phyloP scores from a whole-genome alignment of 345 rosid genomes.

The Melaleuca alternifolia region DNA sequence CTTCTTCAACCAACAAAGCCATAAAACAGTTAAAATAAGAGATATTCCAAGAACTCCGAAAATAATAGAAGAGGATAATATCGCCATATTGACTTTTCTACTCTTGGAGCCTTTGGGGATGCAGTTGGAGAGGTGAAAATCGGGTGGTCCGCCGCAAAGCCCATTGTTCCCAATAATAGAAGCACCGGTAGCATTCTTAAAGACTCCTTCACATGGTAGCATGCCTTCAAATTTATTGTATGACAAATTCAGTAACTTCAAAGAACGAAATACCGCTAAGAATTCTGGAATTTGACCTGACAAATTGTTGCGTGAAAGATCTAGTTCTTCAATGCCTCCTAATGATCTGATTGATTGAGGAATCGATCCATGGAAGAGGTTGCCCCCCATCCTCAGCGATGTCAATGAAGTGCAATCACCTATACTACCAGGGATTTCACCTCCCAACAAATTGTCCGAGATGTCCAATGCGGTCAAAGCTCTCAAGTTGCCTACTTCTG shows the following conservation, averaged over 20 bases:
- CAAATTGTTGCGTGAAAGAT: not conserved
- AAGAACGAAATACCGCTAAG: not conserved
- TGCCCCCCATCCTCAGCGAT: not conserved
- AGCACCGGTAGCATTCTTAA: not conserved
- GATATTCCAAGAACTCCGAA: not conserved
- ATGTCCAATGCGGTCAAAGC: not conserved
- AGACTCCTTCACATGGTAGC: not conserved
- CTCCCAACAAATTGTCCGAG: not conserved
- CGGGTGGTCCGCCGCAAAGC: fast-evolving
- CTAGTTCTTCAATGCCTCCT: not conserved
- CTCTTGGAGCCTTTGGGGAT: not conserved
- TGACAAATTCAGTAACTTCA: not conserved
- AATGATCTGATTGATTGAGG: not conserved
- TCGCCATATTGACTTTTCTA: not conserved
- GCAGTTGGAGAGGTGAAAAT: not conserved
- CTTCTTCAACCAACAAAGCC: not conserved
- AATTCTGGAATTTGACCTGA: not conserved
- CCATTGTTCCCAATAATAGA: not conserved
- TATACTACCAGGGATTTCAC: not conserved
- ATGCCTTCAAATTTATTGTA: not conserved
- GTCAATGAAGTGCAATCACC: not conserved
- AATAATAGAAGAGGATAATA: not conserved
- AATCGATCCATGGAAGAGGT: not conserved
- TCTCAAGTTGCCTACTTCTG: not conserved
- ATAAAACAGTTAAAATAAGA: not conserved